phyloP scores from a whole-genome alignment of 169 alveolate species.

The Perkinsus olseni region DNA sequence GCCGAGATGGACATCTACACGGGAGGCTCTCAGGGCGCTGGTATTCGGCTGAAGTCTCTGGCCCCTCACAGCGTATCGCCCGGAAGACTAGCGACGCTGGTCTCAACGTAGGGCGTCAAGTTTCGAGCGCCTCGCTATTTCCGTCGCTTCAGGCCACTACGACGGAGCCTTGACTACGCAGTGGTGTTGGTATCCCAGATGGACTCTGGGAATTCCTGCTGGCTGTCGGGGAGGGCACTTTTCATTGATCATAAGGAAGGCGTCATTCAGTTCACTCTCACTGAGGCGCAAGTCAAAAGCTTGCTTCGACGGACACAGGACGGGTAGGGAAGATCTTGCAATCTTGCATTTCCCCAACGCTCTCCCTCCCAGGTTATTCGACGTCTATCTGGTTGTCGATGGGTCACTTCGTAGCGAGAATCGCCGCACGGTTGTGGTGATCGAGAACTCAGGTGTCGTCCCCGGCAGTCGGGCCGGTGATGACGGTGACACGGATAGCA shows the following conservation, averaged over 20 bases:
- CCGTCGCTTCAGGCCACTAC: background rate
- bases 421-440: background rate
- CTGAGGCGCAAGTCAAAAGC: background rate
- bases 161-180: background rate
- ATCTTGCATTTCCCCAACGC: background rate
- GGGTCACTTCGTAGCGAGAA: background rate
- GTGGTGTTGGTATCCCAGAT: background rate
- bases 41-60: background rate
- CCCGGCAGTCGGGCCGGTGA: background rate
- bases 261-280: background rate
- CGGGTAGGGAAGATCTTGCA: background rate
- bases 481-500: background rate
- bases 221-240: background rate
- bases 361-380: background rate
- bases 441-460: background rate
- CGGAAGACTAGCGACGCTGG: background rate
- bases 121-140: background rate
- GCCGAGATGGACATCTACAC: background rate
- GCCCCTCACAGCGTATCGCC: background rate
- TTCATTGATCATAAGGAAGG: background rate
- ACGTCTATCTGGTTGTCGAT: background rate
- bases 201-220: background rate
- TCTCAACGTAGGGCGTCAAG: background rate
- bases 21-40: background rate
- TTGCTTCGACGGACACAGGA: background rate